Conservation (phyloP, 1,284 basidiomycete species). For the Apiotrichum veenhuisii region DNA sequence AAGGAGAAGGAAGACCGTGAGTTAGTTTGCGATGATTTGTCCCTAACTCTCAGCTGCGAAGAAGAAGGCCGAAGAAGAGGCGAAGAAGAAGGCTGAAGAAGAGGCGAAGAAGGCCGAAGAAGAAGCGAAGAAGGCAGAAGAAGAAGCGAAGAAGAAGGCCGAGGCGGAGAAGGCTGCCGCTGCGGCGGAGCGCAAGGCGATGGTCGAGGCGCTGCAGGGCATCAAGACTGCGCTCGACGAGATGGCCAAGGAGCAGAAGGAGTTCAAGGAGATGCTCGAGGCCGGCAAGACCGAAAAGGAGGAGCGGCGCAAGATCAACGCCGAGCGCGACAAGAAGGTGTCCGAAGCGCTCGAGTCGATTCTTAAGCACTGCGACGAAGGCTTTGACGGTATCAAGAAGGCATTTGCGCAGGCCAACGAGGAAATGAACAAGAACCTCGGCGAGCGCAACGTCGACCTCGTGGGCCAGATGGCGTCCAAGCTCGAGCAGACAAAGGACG, state of each 20-base stretch:
- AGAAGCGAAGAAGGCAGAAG: slow-evolving; percentile 29
- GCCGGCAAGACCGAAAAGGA: neutral
- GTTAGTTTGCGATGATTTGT: neutral
- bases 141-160: slow-evolving; percentile 15
- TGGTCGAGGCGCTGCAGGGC: neutral
- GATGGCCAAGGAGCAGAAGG: neutral
- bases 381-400: slow-evolving; percentile 26
- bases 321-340: slow-evolving; percentile 1
- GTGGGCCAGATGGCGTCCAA: slow-evolving; percentile 48
- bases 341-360: neutral
- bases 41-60: no score
- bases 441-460: slow-evolving; percentile 42
- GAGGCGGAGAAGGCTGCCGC: neutral
- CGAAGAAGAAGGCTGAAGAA: neutral
- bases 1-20: neutral
- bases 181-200: neutral
- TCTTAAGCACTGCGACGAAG: slow-evolving; percentile 1
- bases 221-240: neutral
- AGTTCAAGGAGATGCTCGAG: slow-evolving; percentile 1
- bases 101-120: slow-evolving; percentile 16
- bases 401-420: slow-evolving; percentile 2
- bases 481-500: slow-evolving; percentile 42
- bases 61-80: neutral
- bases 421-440: slow-evolving; percentile 22
- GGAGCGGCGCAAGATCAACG: neutral